These are phyloP conservation scores for Dicorynia guianensis DNA, from an alignment of 306 rosid species.

Conservation along the genomic window DNA sequence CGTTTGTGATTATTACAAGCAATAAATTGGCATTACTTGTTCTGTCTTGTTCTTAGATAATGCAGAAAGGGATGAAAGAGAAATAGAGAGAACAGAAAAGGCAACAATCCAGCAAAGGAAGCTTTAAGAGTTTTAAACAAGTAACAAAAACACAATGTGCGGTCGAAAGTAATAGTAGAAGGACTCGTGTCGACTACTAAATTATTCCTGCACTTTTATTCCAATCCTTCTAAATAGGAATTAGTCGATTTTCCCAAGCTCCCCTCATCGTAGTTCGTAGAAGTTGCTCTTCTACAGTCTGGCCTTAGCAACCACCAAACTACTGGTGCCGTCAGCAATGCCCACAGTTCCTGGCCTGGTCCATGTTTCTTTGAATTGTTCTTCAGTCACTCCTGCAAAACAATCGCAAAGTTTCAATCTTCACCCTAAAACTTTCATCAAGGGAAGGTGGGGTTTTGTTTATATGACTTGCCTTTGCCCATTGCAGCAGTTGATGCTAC, in stretches of 20 bases:
- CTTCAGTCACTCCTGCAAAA: constrained; percentile 89
- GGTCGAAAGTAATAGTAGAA: constrained; percentile 23
- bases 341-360: constrained; percentile 75
- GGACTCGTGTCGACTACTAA: constrained; percentile 26
- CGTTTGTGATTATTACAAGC: too few species aligned
- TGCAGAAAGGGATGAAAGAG: too few species aligned
- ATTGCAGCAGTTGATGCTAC: constrained; percentile 96
- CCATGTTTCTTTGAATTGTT: constrained; percentile 92
- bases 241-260: constrained; percentile 12
- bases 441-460: neutral
- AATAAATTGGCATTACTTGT: too few species aligned
- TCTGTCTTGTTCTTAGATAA: too few species aligned
- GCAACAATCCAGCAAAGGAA: neutral
- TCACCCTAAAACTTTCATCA: neutral
- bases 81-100: neutral
- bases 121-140: constrained; percentile 19
- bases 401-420: constrained; percentile 6
- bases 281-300: constrained; percentile 58
- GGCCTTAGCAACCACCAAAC: constrained; percentile 78
- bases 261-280: neutral
- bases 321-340: constrained; percentile 58
- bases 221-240: constrained; percentile 26
- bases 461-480: constrained; percentile 80
- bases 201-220: constrained; percentile 35
- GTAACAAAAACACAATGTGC: constrained; percentile 18